Percentiles rank a stretch among this genome's conserved stretches.
Evolutionary conservation across 2,329 filamentous ascomycete species (phyloP).

Genomic region (Pseudodiploospora longispora): DNA sequence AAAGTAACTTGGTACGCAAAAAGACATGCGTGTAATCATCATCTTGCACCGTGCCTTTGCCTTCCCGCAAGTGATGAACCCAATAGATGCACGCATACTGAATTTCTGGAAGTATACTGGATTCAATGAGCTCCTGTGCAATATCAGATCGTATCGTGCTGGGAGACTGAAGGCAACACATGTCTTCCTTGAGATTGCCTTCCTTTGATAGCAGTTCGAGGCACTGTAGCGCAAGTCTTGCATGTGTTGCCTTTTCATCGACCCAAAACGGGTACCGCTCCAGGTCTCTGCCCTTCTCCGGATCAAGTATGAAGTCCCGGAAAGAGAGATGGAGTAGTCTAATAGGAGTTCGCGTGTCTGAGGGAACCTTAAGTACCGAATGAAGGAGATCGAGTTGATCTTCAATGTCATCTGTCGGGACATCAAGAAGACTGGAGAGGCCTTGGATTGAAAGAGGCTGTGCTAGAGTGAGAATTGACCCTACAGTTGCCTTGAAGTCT

Average conservation of each 20-base stretch:
- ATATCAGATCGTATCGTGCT: conserved; percentile 1
- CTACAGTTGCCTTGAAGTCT: conserved; percentile 21
- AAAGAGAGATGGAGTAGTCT: conserved; percentile 30
- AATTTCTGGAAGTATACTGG: conserved; percentile 19
- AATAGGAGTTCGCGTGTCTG: conserved; percentile 15
- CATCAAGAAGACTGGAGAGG: conserved; percentile 19
- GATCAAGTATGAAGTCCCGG: conserved; percentile 21
- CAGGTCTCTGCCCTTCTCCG: conserved; percentile 12
- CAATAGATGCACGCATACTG: conserved; percentile 36
- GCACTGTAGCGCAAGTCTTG: conserved; percentile 2
- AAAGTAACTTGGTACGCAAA: conserved; percentile 28
- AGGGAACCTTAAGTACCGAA: conserved; percentile 26
- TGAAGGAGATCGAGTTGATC: conserved; percentile 21
- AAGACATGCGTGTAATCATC: conserved; percentile 24
- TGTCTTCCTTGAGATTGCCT: conserved; percentile 20
- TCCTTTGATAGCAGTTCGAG: conserved; percentile 17
- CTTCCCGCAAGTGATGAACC: conserved; percentile 22
- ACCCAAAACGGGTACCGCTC: conserved; percentile 11
- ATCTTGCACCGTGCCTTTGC: conserved; percentile 19
- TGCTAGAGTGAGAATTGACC: conserved; percentile 21
- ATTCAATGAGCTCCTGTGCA: not conserved
- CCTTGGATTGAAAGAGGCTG: conserved; percentile 20
- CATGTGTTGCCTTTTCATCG: conserved; percentile 5
- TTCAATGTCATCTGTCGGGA: conserved; percentile 11
- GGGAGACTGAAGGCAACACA: conserved; percentile 9